These are phyloP conservation scores for Lipomyces chichibuensis DNA, from an alignment of 805 yeast species.

Conservation along the genomic window DNA sequence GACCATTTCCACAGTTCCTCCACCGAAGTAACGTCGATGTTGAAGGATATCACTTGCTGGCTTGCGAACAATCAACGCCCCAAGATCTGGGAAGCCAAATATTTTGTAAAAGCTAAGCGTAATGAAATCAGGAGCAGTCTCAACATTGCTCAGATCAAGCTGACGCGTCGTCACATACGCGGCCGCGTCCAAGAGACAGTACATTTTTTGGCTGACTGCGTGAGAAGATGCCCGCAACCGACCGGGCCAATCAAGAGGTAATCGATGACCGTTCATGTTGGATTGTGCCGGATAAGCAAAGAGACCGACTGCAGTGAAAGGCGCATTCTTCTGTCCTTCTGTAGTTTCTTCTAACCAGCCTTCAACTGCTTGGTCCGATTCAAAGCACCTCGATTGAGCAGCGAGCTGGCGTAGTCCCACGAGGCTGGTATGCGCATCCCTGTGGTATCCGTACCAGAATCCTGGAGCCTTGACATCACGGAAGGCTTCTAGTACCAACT, in stretches of 20 bases:
- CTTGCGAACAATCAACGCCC: slow-evolving; percentile 4
- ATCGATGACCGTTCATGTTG: slow-evolving; percentile 3
- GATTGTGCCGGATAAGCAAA: slow-evolving; percentile 5
- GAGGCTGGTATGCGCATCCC: slow-evolving; percentile 2
- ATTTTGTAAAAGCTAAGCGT: slow-evolving; percentile 1
- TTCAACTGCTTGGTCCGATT: slow-evolving; percentile 3
- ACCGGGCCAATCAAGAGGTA: background rate
- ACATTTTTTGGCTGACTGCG: background rate
- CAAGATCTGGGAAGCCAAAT: slow-evolving; percentile 7
- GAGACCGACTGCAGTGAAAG: background rate
- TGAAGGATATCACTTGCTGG: background rate
- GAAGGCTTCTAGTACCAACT: slow-evolving; percentile 1
- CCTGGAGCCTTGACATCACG: slow-evolving; percentile 1
- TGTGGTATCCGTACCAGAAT: slow-evolving; percentile 4
- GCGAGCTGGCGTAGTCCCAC: slow-evolving; percentile 4
- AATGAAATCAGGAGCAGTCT: slow-evolving; percentile 1
- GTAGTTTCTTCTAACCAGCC: background rate
- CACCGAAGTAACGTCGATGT: slow-evolving; percentile 4
- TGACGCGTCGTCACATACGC: slow-evolving; percentile 3
- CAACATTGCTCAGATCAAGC: slow-evolving; percentile 1
- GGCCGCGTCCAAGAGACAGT: slow-evolving; percentile 1
- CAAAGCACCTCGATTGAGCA: background rate
- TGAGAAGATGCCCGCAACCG: background rate
- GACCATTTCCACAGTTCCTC: slow-evolving; percentile 4
- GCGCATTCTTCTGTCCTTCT: background rate